Conservation (phyloP, 257 asterid species). For the Phtheirospermum japonicum region DNA sequence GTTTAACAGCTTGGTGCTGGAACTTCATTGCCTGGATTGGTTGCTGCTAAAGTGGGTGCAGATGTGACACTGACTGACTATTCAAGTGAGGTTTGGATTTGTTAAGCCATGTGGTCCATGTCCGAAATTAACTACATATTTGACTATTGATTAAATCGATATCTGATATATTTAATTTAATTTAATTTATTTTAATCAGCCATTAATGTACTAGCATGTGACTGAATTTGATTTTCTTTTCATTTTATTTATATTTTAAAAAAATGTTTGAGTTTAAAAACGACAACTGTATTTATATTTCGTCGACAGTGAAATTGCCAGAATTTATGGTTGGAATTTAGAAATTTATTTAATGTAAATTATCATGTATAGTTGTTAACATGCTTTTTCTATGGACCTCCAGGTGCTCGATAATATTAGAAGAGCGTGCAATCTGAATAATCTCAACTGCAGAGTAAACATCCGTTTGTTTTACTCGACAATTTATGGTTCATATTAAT, state of each 20-base stretch:
- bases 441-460: slow-evolving; percentile 67
- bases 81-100: slow-evolving; percentile 53
- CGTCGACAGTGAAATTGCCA: slow-evolving; percentile 5
- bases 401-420: slow-evolving; percentile 87
- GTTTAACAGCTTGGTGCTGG: slow-evolving; percentile 86
- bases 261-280: background rate
- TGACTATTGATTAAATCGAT: no score
- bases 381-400: slow-evolving; percentile 22
- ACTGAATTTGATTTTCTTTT: background rate
- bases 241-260: background rate
- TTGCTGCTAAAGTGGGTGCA: slow-evolving; percentile 92
- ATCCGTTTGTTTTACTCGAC: background rate
- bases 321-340: slow-evolving; percentile 5
- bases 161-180: no score
- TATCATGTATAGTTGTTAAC: slow-evolving; percentile 3
- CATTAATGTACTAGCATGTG: background rate
- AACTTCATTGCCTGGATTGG: slow-evolving; percentile 91
- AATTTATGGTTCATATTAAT: no score
- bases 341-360: background rate
- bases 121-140: background rate
- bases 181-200: no score
- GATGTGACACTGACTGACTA: slow-evolving; percentile 79
- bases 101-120: background rate
- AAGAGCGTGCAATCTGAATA: slow-evolving; percentile 57
- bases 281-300: background rate